Conservation (phyloP, 148 eudicot genomes). For the Linanthus parryae region DNA sequence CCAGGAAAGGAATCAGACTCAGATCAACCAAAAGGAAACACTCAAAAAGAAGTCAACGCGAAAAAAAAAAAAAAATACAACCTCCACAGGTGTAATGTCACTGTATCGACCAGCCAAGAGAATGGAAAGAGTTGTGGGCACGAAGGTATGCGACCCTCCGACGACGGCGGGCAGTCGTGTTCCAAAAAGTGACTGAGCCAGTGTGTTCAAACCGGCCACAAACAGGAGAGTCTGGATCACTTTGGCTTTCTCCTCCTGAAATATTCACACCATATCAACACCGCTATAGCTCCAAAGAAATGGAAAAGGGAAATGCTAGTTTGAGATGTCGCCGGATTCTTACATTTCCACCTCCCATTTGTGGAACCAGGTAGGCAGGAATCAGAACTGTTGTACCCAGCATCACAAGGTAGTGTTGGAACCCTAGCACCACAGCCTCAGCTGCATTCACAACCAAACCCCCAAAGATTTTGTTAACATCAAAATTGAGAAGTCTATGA, state of each 20-base stretch:
- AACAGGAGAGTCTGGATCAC: slow-evolving; percentile 78
- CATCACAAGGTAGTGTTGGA: slow-evolving; percentile 91
- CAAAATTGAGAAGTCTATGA: too few relatives aligned
- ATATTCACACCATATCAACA: background rate
- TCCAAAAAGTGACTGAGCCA: slow-evolving; percentile 64
- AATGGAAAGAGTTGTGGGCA: slow-evolving; percentile 70
- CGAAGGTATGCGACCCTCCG: slow-evolving; percentile 76
- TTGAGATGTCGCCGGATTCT: slow-evolving; percentile 5
- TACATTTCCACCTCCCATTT: slow-evolving; percentile 95
- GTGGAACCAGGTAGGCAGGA: slow-evolving; percentile 65
- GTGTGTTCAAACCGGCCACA: slow-evolving; percentile 80
- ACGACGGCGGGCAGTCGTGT: slow-evolving; percentile 80
- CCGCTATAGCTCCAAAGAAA: background rate
- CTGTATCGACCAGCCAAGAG: slow-evolving; percentile 72
- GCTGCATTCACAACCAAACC: too few relatives aligned
- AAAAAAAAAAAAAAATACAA: slow-evolving; percentile 24
- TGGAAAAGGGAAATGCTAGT: background rate
- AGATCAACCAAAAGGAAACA: background rate
- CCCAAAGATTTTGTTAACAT: too few relatives aligned
- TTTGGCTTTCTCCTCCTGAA: slow-evolving; percentile 70
- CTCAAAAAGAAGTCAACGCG: background rate
- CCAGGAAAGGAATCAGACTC: slow-evolving; percentile 7
- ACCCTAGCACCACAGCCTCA: slow-evolving; percentile 82
- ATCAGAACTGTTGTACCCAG: slow-evolving; percentile 88
- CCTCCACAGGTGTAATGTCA: slow-evolving; percentile 62